phyloP scores from a whole-genome alignment of 2,329 filamentous ascomycete species.

The Orbilia quercus region DNA sequence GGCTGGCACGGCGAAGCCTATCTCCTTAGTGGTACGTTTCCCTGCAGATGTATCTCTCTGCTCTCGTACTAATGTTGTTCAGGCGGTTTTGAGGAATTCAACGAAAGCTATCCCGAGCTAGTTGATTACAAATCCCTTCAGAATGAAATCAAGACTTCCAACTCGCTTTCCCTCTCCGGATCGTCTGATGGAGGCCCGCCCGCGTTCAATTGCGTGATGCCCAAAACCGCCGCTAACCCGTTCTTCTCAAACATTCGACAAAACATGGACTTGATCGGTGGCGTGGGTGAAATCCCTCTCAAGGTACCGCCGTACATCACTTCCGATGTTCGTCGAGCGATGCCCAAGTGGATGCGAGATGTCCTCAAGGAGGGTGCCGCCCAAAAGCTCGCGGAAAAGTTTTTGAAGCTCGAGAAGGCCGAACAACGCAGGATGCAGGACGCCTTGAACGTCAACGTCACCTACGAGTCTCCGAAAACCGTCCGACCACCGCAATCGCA shows the following conservation, averaged over 20 bases:
- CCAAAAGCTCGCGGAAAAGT: slow-evolving; percentile 82
- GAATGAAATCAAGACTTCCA: slow-evolving; percentile 65
- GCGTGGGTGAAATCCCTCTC: slow-evolving; percentile 78
- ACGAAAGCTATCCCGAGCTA: slow-evolving; percentile 72
- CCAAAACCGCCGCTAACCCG: slow-evolving; percentile 79
- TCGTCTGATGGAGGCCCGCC: slow-evolving; percentile 69
- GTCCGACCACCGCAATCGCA: slow-evolving; percentile 68
- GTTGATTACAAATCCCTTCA: slow-evolving; percentile 69
- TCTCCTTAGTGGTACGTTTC: slow-evolving; percentile 70
- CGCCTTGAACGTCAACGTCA: slow-evolving; percentile 73
- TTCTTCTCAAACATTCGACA: slow-evolving; percentile 98
- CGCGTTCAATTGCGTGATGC: slow-evolving; percentile 78
- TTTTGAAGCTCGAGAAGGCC: slow-evolving; percentile 81
- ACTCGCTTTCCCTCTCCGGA: slow-evolving; percentile 60
- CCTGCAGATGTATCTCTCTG: background rate
- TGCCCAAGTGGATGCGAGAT: slow-evolving; percentile 81
- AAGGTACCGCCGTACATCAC: slow-evolving; percentile 58
- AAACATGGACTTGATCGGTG: slow-evolving; percentile 93
- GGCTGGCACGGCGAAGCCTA: slow-evolving; percentile 79
- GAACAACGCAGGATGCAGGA: slow-evolving; percentile 95
- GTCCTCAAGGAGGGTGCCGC: slow-evolving; percentile 77
- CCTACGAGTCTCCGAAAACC: slow-evolving; percentile 67
- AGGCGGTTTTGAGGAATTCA: slow-evolving; percentile 83
- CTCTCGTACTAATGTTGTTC: slow-evolving; percentile 32
- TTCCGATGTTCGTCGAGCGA: slow-evolving; percentile 62